phyloP scores from a whole-genome alignment of 2,329 filamentous ascomycete species.

The Biscogniauxia marginata region DNA sequence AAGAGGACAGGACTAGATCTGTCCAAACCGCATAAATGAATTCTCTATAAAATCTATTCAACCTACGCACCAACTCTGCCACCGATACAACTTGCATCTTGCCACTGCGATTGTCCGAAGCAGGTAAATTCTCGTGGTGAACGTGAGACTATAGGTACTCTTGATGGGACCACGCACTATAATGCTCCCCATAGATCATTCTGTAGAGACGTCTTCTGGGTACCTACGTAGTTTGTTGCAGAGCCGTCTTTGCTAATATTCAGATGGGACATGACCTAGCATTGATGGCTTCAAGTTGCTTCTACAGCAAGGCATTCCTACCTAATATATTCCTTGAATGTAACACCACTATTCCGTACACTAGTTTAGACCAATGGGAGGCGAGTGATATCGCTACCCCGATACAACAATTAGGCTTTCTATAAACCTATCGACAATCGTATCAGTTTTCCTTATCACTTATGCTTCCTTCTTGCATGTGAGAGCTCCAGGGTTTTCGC shows the following conservation, averaged over 20 bases:
- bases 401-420: background rate
- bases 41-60: background rate
- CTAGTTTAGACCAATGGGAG: no score
- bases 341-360: no score
- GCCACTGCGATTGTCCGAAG: background rate
- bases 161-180: no score
- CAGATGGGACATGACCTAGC: no score
- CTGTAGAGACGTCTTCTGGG: no score
- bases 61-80: background rate
- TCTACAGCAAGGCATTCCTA: no score
- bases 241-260: no score
- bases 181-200: no score
- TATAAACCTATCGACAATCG: slow-evolving; percentile 17
- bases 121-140: background rate
- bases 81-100: background rate
- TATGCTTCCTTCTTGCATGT: background rate
- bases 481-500: background rate
- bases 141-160: background rate
- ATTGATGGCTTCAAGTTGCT: no score
- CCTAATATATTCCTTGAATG: no score
- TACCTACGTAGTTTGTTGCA: no score
- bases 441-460: slow-evolving; percentile 11
- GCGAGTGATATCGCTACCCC: no score
- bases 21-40: background rate
- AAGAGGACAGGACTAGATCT: background rate